phyloP scores from a whole-genome alignment of 192 early-diverging fungal genomes.

The Diversispora eburnea region DNA sequence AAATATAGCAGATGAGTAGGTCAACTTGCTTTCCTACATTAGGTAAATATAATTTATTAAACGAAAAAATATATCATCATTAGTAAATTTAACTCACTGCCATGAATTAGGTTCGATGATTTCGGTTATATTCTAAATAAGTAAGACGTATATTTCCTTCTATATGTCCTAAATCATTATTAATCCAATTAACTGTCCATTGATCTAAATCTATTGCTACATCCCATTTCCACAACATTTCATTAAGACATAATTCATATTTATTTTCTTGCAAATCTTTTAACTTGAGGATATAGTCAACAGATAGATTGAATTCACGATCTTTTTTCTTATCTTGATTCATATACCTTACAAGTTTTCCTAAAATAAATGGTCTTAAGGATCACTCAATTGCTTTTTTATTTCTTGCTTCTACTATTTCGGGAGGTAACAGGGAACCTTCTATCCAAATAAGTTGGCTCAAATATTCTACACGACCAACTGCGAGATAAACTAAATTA shows the following conservation, averaged over 20 bases:
- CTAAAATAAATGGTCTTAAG: conserved; percentile 10
- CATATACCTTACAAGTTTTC: conserved; percentile 27
- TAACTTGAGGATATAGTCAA: conserved; percentile 22
- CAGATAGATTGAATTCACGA: conserved; percentile 19
- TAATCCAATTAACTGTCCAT: conserved; percentile 9
- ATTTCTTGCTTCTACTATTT: conserved; percentile 8
- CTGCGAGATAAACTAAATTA: conserved; percentile 21
- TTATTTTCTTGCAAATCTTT: conserved; percentile 23
- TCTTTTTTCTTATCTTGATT: conserved; percentile 12
- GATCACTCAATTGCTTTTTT: neutral
- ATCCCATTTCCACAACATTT: conserved; percentile 15
- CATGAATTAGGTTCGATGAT: conserved; percentile 6
- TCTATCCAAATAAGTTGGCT: conserved; percentile 17
- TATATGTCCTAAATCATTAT: conserved; percentile 16
- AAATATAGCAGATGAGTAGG: no score
- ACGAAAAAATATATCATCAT: no score
- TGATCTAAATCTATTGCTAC: neutral
- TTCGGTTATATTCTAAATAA: conserved; percentile 3
- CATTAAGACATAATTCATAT: conserved; percentile 16
- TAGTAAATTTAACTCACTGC: neutral
- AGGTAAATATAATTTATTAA: no score
- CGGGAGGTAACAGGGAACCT: conserved; percentile 12
- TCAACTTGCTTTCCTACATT: no score
- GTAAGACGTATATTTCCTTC: conserved; percentile 14
- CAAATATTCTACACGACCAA: conserved; percentile 26